Evolutionary conservation across 176 grass and related monocot genomes (phyloP).

Genomic region (Typha latifolia): DNA sequence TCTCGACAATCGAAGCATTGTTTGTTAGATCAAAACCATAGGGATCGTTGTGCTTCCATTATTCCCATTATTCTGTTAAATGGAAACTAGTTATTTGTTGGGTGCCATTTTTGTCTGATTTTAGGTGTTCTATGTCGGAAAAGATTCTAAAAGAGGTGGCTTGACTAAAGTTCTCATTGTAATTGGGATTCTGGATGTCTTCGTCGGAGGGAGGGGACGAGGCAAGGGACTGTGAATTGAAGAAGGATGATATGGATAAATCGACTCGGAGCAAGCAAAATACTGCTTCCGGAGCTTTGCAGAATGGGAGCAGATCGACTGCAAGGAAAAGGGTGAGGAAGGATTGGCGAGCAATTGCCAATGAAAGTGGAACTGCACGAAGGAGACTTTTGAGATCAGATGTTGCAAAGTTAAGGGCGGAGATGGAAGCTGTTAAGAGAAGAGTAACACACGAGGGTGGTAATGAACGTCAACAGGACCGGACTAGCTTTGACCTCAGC

Average conservation of each 20-base stretch:
- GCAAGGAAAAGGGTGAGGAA: constrained; percentile 48
- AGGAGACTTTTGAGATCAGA: constrained; percentile 51
- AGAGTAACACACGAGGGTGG: constrained; percentile 2
- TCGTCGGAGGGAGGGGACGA: constrained; percentile 8
- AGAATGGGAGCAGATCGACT: constrained; percentile 3
- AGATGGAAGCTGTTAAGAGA: constrained; percentile 14
- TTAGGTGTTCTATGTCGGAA: not conserved
- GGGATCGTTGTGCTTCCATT: not conserved
- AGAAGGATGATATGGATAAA: not conserved
- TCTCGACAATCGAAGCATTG: not conserved
- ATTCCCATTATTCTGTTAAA: not conserved
- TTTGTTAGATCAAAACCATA: not conserved
- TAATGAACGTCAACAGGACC: not conserved
- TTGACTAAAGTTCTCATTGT: not conserved
- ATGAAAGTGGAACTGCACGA: constrained; percentile 21
- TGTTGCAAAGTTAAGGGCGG: constrained; percentile 22
- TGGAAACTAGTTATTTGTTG: not conserved
- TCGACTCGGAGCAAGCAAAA: not conserved
- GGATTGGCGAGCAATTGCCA: constrained; percentile 26
- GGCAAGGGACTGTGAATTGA: not conserved
- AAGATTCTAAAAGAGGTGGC: not conserved
- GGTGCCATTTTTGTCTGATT: not conserved
- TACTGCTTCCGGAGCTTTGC: constrained; percentile 2
- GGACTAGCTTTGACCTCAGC: not conserved
- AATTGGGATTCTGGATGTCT: constrained; percentile 18